These are phyloP conservation scores for Auricularia sp. DNA, from an alignment of 768 basidiomycete genomes.

Conservation along the genomic window DNA sequence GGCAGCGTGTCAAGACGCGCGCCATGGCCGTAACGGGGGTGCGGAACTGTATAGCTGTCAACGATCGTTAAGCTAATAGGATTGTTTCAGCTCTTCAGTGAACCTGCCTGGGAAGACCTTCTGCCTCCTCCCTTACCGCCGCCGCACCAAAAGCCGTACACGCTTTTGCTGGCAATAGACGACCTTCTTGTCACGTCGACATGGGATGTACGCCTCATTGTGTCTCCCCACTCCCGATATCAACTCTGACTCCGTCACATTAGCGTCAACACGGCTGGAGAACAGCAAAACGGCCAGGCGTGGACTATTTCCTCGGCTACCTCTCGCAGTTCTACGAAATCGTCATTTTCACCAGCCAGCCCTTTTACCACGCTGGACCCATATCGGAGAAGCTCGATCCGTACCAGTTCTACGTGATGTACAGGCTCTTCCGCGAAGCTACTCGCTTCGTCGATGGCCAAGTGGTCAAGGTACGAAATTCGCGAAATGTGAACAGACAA, in stretches of 20 bases:
- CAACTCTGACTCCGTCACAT: constrained; percentile 2
- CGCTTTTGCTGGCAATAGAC: constrained; percentile 82
- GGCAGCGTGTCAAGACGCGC: constrained; percentile 53
- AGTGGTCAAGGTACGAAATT: constrained; percentile 62
- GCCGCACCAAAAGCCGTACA: constrained; percentile 83
- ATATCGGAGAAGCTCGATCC: constrained; percentile 91
- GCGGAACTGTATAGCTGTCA: constrained; percentile 18
- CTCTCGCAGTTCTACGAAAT: constrained; percentile 97
- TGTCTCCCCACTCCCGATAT: neutral
- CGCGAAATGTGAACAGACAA: no score
- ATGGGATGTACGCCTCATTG: constrained; percentile 72
- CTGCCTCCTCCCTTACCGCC: constrained; percentile 78
- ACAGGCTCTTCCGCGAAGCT: constrained; percentile 87
- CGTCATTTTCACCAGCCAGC: constrained; percentile 88
- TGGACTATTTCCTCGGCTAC: constrained; percentile 97
- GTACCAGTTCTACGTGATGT: constrained; percentile 79
- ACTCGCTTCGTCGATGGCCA: constrained; percentile 75
- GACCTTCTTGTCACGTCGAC: constrained; percentile 84
- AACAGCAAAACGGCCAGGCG: constrained; percentile 94
- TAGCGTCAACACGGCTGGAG: constrained; percentile 93
- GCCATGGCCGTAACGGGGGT: constrained; percentile 63
- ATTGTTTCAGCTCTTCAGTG: constrained; percentile 65
- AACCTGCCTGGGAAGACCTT: constrained; percentile 88
- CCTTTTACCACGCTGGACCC: constrained; percentile 42
- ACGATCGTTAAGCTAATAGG: neutral